These are phyloP conservation scores for Pseudogymnoascus sp. DNA, from an alignment of 2,329 filamentous ascomycete genomes.

Conservation along the genomic window DNA sequence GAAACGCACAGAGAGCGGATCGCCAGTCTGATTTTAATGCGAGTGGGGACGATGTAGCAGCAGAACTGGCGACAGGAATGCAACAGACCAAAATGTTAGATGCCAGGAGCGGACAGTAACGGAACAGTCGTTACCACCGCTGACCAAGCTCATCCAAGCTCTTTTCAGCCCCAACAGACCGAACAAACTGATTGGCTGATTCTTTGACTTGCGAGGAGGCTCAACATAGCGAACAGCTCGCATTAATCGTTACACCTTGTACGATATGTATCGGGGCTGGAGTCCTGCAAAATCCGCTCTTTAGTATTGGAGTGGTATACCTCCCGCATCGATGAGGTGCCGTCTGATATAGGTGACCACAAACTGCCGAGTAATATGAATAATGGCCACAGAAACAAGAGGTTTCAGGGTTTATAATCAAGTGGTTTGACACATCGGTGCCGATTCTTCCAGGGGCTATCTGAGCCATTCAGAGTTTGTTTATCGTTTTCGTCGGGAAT, in stretches of 20 bases:
- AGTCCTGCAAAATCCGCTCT: background rate
- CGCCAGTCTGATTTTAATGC: background rate
- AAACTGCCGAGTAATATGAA: background rate
- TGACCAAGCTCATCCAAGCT: background rate
- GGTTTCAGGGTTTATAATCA: background rate
- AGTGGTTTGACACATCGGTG: background rate
- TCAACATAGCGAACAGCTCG: background rate
- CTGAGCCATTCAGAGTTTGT: background rate
- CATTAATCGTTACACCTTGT: background rate
- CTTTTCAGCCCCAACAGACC: background rate
- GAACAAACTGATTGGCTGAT: background rate
- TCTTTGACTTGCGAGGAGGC: background rate
- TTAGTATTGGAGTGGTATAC: background rate
- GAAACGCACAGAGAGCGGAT: background rate
- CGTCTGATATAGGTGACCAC: background rate
- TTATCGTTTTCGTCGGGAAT: background rate
- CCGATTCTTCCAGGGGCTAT: background rate
- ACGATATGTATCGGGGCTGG: background rate
- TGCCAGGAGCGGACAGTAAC: background rate
- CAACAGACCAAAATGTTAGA: background rate
- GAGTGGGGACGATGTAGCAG: background rate
- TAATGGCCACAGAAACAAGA: background rate
- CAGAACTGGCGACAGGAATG: background rate
- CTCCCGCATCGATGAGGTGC: background rate
- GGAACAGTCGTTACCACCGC: background rate